Evolutionary conservation across 768 basidiomycete species (phyloP), one percentile per base, ranked within the genome.

Genomic region (Phanerochaete sordida): DNA sequence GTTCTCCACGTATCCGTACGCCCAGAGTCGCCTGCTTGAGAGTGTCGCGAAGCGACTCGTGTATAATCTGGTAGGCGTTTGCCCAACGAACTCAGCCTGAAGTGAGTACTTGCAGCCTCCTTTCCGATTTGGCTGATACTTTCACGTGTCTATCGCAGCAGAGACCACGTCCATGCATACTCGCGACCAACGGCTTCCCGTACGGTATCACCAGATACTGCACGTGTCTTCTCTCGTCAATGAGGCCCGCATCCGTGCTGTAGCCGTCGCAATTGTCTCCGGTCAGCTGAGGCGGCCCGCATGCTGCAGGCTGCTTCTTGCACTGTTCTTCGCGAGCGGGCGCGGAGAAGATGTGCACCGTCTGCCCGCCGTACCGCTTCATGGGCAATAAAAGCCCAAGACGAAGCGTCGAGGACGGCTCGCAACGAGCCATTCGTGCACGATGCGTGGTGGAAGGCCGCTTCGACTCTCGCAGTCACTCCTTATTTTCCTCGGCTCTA

Each of bases 211-310:
- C 28, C 50, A 33, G 50, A 31, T 51, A 33, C 50, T 23, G 16
- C 50, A 51, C 50, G 50, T 51, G 50, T 33, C 28, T 31, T 28
- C 50, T 19, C 50, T 31, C 28, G 50, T 21, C 21, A 31, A 4
- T 19, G 28, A 31, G 9, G 8, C 8, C 27, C 30, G 50, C 50
- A 51, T 51, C 30, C 23, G 28, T 31, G n/a, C 30, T 33, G 28
- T 23, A 51, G 16, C 11, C n/a, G 3, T 51, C 39, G 11, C 8
- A 43, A n/a, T 21, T 1, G 13, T 27, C 35, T 24, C 23, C 21
- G n/a, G 53, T 54, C 53, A 54, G 53, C 53, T 54, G 53, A 54
- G 35, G 37, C 37, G 33, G 33, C 12, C 23, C 53, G 39, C 26
- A 54, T 54, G 53, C 23, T 54, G 1, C 21, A 54, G 21, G 13